Conservation (phyloP, 106 monocot species). For the Amphibolis antarctica region DNA sequence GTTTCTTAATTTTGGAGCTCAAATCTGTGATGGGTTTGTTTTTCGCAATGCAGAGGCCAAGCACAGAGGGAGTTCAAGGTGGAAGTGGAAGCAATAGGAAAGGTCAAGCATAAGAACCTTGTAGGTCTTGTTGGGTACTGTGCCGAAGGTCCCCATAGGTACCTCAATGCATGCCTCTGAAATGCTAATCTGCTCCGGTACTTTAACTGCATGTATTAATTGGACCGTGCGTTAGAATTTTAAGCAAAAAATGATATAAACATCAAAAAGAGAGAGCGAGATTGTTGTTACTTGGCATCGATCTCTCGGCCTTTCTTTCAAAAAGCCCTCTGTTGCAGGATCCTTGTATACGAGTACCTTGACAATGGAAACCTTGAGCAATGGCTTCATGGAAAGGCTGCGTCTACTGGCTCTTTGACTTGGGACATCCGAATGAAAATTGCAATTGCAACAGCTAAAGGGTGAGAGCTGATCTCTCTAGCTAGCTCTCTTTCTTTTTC, state of each 20-base stretch:
- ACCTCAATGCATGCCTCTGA: neutral
- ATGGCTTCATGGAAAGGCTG: slow-evolving; percentile 80
- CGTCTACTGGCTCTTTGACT: slow-evolving; percentile 38
- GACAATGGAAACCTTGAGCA: slow-evolving; percentile 88
- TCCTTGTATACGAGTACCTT: slow-evolving; percentile 90
- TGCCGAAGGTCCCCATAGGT: slow-evolving; percentile 69
- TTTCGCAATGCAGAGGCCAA: slow-evolving; percentile 44
- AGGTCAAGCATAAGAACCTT: slow-evolving; percentile 86
- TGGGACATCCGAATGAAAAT: slow-evolving; percentile 93
- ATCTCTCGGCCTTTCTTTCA: too few species aligned
- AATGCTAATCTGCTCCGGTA: neutral
- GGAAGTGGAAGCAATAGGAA: slow-evolving; percentile 90
- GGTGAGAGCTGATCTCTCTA: slow-evolving; percentile 42
- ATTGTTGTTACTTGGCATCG: too few species aligned
- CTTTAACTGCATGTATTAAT: neutral
- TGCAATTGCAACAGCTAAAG: slow-evolving; percentile 81
- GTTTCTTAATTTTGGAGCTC: too few species aligned
- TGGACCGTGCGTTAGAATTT: too few species aligned
- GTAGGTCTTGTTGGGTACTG: slow-evolving; percentile 82
- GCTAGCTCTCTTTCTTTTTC: too few species aligned
- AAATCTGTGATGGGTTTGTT: neutral
- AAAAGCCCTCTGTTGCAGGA: slow-evolving; percentile 35
- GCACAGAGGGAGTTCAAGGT: slow-evolving; percentile 92
- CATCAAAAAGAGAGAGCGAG: too few species aligned
- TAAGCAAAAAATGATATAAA: too few species aligned